Percentiles rank a stretch among this genome's conserved stretches.
These are phyloP conservation scores for Licmophora abbreviata DNA, from an alignment of 108 stramenopile genomes.

Conservation along the genomic window DNA sequence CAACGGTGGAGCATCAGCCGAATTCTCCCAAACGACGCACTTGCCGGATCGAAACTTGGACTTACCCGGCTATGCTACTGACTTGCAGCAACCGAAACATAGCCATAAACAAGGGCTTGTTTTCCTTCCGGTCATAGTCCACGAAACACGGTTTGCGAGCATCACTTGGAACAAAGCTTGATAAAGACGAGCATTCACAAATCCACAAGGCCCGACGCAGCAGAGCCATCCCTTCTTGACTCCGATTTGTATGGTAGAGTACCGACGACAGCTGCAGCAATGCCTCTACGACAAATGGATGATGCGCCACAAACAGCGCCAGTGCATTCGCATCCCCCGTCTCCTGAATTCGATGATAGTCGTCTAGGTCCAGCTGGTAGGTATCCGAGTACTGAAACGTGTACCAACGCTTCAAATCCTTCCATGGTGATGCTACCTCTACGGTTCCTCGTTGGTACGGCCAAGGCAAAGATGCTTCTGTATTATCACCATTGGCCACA, in stretches of 20 bases:
- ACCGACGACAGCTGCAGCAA: conserved; percentile 58
- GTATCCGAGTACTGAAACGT: conserved; percentile 54
- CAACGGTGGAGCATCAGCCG: no score
- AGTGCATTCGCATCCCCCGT: conserved; percentile 67
- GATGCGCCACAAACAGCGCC: conserved; percentile 67
- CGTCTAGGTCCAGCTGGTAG: conserved; percentile 34
- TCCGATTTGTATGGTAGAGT: conserved; percentile 63
- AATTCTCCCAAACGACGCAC: conserved; percentile 1
- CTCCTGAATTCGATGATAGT: conserved; percentile 22
- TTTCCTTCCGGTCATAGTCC: conserved; percentile 41
- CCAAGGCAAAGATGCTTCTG: conserved; percentile 38
- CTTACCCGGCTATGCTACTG: conserved; percentile 25
- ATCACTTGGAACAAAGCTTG: conserved; percentile 26
- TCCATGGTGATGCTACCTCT: background rate
- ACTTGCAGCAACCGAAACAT: conserved; percentile 63
- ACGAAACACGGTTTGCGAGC: no score
- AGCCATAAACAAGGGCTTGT: conserved; percentile 43
- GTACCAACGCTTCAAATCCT: conserved; percentile 38
- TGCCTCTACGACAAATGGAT: conserved; percentile 62
- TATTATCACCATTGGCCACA: no score
- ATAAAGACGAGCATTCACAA: conserved; percentile 48
- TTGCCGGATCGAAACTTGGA: background rate
- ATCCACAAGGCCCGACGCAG: conserved; percentile 53
- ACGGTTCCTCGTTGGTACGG: conserved; percentile 29
- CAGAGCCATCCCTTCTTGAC: conserved; percentile 43